phyloP scores from a whole-genome alignment of 768 basidiomycete species.

The Fistulinella prunicolor region DNA sequence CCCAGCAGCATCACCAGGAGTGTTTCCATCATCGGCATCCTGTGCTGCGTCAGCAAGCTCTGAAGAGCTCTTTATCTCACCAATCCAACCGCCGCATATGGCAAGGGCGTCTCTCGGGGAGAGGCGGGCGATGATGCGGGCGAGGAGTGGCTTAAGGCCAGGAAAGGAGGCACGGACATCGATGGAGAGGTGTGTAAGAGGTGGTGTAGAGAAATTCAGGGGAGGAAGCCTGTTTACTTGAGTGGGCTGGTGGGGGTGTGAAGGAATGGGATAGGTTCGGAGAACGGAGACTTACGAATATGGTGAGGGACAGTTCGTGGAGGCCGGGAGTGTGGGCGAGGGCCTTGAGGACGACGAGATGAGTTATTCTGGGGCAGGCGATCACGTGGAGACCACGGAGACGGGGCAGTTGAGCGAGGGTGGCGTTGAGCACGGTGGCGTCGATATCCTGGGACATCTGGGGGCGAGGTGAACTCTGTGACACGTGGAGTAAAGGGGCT shows the following conservation, averaged over 20 bases:
- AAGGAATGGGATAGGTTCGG: neutral
- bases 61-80: conserved; percentile 29
- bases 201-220: conserved; percentile 30
- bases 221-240: conserved; percentile 8
- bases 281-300: conserved; percentile 43
- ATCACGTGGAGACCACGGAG: conserved; percentile 60
- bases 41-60: conserved; percentile 11
- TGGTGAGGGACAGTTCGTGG: conserved; percentile 59
- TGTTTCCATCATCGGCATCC: neutral
- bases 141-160: conserved; percentile 14
- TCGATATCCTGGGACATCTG: conserved; percentile 61
- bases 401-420: conserved; percentile 48
- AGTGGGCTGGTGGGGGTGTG: conserved; percentile 8
- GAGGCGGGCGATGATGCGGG: conserved; percentile 22
- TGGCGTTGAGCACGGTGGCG: conserved; percentile 45
- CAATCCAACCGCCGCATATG: conserved; percentile 31
- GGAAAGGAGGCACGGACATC: conserved; percentile 41
- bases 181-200: conserved; percentile 51
- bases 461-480: neutral
- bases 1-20: neutral
- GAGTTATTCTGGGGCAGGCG: conserved; percentile 56
- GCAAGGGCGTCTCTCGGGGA: conserved; percentile 31
- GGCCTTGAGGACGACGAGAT: conserved; percentile 45
- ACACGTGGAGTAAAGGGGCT: neutral
- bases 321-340: conserved; percentile 48